These are phyloP conservation scores for Thielaviopsis populi DNA, from an alignment of 2,329 filamentous ascomycete species.

Conservation along the genomic window DNA sequence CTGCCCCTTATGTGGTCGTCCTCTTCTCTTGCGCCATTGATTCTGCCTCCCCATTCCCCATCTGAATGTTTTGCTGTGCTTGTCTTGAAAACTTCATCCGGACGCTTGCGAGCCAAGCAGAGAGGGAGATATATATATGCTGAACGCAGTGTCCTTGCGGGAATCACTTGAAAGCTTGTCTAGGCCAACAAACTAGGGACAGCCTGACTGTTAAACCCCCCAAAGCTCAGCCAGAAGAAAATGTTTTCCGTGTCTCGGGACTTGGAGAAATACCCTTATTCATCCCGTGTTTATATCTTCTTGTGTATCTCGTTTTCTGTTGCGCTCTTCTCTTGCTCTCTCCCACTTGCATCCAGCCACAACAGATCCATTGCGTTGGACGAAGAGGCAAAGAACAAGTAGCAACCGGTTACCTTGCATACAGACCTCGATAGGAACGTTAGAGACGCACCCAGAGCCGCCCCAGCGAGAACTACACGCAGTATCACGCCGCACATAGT, in stretches of 20 bases:
- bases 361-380: neutral
- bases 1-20: neutral
- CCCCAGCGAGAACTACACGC: neutral
- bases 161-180: neutral
- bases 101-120: neutral
- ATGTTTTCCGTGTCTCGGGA: neutral
- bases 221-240: neutral
- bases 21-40: neutral
- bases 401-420: too few relatives aligned
- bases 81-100: neutral
- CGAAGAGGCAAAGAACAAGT: neutral
- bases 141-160: neutral
- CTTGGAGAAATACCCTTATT: neutral
- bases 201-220: neutral
- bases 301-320: neutral
- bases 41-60: neutral
- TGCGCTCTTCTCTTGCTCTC: neutral
- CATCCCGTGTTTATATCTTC: neutral
- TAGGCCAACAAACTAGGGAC: neutral
- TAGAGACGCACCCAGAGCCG: too few relatives aligned
- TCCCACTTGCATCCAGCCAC: too few relatives aligned
- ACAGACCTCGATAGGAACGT: too few relatives aligned
- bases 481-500: neutral
- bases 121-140: neutral
- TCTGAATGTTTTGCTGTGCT: neutral